These are phyloP conservation scores for Seminavis robusta DNA, from an alignment of 108 stramenopile genomes.

Conservation along the genomic window DNA sequence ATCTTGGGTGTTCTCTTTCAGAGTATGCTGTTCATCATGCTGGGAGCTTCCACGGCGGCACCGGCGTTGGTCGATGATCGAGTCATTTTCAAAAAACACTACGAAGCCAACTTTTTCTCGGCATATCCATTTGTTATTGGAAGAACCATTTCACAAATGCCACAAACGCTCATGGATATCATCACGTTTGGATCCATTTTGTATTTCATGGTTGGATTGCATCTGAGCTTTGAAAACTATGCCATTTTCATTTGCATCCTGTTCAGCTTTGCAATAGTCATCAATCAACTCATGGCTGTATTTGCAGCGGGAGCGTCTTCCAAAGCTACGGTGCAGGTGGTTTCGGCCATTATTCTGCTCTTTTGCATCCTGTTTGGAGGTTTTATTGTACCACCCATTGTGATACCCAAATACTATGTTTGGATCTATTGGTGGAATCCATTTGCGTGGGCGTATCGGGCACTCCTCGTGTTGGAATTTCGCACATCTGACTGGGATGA, in stretches of 20 bases:
- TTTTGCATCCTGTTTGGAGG: conserved; percentile 62
- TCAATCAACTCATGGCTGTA: conserved; percentile 39
- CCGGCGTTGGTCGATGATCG: conserved; percentile 70
- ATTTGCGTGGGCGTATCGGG: conserved; percentile 66
- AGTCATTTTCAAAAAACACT: conserved; percentile 85
- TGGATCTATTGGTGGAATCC: conserved; percentile 67
- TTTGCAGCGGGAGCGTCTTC: conserved; percentile 46
- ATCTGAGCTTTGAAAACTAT: conserved; percentile 20
- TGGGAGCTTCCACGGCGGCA: conserved; percentile 70
- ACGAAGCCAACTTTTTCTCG: conserved; percentile 76
- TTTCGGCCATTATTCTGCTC: conserved; percentile 47
- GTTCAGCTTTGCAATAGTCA: conserved; percentile 37
- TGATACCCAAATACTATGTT: conserved; percentile 53
- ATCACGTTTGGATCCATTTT: conserved; percentile 63
- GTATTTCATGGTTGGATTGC: conserved; percentile 70
- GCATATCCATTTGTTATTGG: conserved; percentile 61
- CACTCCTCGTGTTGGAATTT: conserved; percentile 54
- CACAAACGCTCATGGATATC: conserved; percentile 51
- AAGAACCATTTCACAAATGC: conserved; percentile 50
- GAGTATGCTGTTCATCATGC: conserved; percentile 64
- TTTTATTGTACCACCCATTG: conserved; percentile 56
- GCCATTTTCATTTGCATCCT: conserved; percentile 41
- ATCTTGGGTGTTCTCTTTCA: conserved; percentile 56
- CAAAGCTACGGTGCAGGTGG: conserved; percentile 27
- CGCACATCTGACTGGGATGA: conserved; percentile 23